Percentiles rank a stretch among this genome's conserved stretches.
Evolutionary conservation across 768 basidiomycete species (phyloP).

Genomic region (Leccinum pellstonianum): DNA sequence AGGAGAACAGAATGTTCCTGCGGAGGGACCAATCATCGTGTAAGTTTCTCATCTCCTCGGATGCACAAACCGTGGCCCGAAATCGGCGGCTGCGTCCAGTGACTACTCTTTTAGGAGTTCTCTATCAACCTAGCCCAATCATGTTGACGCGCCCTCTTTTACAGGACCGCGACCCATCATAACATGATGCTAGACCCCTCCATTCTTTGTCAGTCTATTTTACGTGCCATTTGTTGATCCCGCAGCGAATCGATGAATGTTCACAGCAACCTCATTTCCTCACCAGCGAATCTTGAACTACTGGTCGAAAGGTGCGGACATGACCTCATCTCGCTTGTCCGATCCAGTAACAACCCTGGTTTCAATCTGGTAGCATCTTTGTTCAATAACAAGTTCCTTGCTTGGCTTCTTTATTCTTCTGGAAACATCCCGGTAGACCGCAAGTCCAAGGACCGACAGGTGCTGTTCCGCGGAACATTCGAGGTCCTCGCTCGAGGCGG

Average conservation of each 20-base stretch:
- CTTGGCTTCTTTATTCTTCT: slow-evolving; percentile 76
- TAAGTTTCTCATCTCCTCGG: slow-evolving; percentile 41
- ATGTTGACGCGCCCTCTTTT: slow-evolving; percentile 17
- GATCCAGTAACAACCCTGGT: slow-evolving; percentile 10
- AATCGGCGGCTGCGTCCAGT: slow-evolving; percentile 3
- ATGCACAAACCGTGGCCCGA: slow-evolving; percentile 1
- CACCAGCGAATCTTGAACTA: slow-evolving; percentile 80
- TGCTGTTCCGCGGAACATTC: slow-evolving; percentile 85
- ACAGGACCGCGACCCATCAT: slow-evolving; percentile 81
- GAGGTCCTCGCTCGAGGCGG: slow-evolving; percentile 77
- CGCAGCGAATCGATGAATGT: slow-evolving; percentile 19
- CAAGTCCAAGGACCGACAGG: slow-evolving; percentile 88
- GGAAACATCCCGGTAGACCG: slow-evolving; percentile 99
- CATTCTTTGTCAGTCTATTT: slow-evolving; percentile 61
- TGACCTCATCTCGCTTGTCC: slow-evolving; percentile 12
- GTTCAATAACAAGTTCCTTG: slow-evolving; percentile 74
- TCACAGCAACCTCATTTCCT: slow-evolving; percentile 76
- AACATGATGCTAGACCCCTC: slow-evolving; percentile 95
- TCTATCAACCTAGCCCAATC: background rate
- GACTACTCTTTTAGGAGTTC: background rate
- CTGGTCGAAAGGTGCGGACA: slow-evolving; percentile 82
- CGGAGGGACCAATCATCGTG: slow-evolving; percentile 90
- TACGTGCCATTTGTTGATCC: slow-evolving; percentile 14
- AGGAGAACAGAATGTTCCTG: slow-evolving; percentile 85
- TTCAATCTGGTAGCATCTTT: slow-evolving; percentile 54